Percentiles rank a stretch among this genome's conserved stretches.
These are phyloP conservation scores for Antitrichia curtipendula DNA, from an alignment of 225 moss, liverwort and hornwort species.

Conservation along the genomic window DNA sequence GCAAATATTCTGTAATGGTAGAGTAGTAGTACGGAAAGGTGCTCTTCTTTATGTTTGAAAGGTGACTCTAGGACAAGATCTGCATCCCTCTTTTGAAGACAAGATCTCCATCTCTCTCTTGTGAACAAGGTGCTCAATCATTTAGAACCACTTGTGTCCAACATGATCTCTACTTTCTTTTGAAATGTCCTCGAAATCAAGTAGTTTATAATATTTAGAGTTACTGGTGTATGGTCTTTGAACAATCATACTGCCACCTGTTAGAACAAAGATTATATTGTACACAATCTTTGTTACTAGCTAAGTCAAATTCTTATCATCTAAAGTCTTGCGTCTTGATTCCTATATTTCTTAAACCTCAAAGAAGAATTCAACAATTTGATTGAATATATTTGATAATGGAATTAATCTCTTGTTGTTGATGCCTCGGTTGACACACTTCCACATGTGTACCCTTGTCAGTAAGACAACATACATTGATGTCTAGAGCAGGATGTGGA, in stretches of 20 bases:
- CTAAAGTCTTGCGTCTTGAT: background rate
- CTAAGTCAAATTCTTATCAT: background rate
- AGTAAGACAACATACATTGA: accelerated
- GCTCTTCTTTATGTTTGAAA: background rate
- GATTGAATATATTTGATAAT: background rate
- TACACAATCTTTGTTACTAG: background rate
- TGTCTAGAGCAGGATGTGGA: accelerated
- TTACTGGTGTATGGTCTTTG: background rate
- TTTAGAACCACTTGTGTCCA: background rate
- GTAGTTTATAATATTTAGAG: background rate
- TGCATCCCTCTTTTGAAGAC: background rate
- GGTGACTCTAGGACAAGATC: background rate
- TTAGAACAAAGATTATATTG: background rate
- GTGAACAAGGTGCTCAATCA: background rate
- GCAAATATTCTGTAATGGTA: background rate
- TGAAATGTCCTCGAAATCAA: background rate
- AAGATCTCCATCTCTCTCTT: background rate
- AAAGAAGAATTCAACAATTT: background rate
- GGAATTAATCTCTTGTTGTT: accelerated
- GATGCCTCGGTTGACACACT: accelerated
- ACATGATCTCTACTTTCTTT: background rate
- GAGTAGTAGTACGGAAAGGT: background rate
- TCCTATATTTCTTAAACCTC: background rate
- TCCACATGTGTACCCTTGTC: accelerated
- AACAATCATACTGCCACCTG: background rate